These are phyloP conservation scores for Geotrichum restrictum DNA, from an alignment of 1,139 yeast genomes.

Conservation along the genomic window DNA sequence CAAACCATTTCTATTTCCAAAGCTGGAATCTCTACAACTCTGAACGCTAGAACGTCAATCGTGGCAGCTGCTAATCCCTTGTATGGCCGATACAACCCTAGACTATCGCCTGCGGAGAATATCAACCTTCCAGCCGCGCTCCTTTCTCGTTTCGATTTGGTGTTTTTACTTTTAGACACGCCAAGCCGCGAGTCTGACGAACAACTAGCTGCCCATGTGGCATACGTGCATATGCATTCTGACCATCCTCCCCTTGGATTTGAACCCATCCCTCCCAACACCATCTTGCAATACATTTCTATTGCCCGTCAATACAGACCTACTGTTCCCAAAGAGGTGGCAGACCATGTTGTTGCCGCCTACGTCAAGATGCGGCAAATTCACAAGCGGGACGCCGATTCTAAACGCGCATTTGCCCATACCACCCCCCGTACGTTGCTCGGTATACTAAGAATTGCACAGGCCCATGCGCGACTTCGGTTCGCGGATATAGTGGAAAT, in stretches of 20 bases:
- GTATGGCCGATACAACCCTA: slow-evolving; percentile 90
- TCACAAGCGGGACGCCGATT: slow-evolving; percentile 72
- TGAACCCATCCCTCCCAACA: slow-evolving; percentile 71
- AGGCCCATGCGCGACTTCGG: slow-evolving; percentile 87
- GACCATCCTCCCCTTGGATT: slow-evolving; percentile 75
- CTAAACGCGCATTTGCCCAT: slow-evolving; percentile 77
- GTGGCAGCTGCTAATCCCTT: slow-evolving; percentile 98
- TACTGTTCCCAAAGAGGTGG: slow-evolving; percentile 77
- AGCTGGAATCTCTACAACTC: slow-evolving; percentile 95
- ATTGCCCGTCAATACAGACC: slow-evolving; percentile 85
- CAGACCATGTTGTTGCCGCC: slow-evolving; percentile 80
- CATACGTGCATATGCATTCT: slow-evolving; percentile 92
- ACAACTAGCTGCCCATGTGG: slow-evolving; percentile 84
- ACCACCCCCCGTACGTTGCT: slow-evolving; percentile 92
- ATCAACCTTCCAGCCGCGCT: slow-evolving; percentile 96
- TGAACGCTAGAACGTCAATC: slow-evolving; percentile 93
- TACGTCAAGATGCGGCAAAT: slow-evolving; percentile 92
- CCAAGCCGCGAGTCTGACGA: slow-evolving; percentile 81
- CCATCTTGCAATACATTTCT: slow-evolving; percentile 84
- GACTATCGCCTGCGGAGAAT: slow-evolving; percentile 87
- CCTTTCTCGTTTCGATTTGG: slow-evolving; percentile 87
- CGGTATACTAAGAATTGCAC: slow-evolving; percentile 88
- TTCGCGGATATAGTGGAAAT: slow-evolving; percentile 66
- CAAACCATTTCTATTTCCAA: slow-evolving; percentile 96
- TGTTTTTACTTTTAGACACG: slow-evolving; percentile 80